These are phyloP conservation scores for Eimeria tenella DNA, from an alignment of 169 alveolate species.

Conservation along the genomic window DNA sequence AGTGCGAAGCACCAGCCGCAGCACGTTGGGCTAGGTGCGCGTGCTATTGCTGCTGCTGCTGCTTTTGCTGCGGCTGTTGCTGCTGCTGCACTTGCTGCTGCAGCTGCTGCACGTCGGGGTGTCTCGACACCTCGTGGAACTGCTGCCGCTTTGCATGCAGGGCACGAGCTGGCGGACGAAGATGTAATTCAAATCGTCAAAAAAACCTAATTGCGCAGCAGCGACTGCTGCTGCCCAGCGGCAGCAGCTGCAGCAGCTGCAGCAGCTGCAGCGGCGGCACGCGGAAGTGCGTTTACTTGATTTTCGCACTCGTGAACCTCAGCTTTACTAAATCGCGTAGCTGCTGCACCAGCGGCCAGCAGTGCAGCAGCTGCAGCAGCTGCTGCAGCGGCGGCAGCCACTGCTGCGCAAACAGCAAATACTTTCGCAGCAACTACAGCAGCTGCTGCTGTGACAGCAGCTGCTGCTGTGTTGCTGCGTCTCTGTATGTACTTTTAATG, in stretches of 20 bases:
- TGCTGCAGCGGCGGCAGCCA: not conserved
- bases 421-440: not conserved
- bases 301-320: not conserved
- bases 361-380: too few relatives aligned
- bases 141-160: conserved; percentile 74
- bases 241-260: not conserved
- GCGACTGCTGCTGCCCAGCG: not conserved
- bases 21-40: conserved; percentile 95
- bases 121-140: not conserved
- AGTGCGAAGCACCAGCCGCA: conserved; percentile 98
- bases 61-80: conserved; percentile 3
- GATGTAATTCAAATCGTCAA: conserved; percentile 89
- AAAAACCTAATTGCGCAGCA: conserved; percentile 18
- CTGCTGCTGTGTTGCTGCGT: not conserved
- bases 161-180: conserved; percentile 87
- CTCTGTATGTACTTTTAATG: too few relatives aligned
- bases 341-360: too few relatives aligned
- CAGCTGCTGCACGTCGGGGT: not conserved
- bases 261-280: not conserved
- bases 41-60: not conserved
- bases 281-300: not conserved
- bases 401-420: not conserved
- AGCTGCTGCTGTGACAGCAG: not conserved
- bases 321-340: too few relatives aligned
- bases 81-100: not conserved